Conservation (phyloP, 2,329 filamentous ascomycete species). For the Talaromyces sp. region DNA sequence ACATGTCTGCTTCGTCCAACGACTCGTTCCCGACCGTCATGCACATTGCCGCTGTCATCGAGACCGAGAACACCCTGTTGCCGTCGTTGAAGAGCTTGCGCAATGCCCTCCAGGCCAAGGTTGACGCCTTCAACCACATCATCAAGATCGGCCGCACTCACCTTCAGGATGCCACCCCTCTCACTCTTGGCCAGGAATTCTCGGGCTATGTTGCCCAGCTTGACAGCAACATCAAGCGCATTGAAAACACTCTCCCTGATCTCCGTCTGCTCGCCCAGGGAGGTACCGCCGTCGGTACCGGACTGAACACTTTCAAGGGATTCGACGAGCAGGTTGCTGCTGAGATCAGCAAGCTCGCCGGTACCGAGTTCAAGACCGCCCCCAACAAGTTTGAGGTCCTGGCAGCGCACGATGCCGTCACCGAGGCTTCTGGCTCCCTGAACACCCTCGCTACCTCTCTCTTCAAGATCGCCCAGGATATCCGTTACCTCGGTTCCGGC, state of each 20-base stretch:
- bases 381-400: slow-evolving; percentile 99
- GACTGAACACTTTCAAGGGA: slow-evolving; percentile 94
- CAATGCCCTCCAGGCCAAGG: slow-evolving; percentile 79
- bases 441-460: slow-evolving; percentile 90
- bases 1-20: slow-evolving; percentile 98
- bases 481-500: slow-evolving; percentile 92
- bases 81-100: slow-evolving; percentile 79
- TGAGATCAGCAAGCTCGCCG: slow-evolving; percentile 88
- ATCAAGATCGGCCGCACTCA: slow-evolving; percentile 99
- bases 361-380: slow-evolving; percentile 87
- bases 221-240: slow-evolving; percentile 80
- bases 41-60: slow-evolving; percentile 96
- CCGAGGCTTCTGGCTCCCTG: slow-evolving; percentile 87
- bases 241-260: slow-evolving; percentile 76
- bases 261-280: slow-evolving; percentile 86
- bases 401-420: slow-evolving; percentile 90
- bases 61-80: slow-evolving; percentile 79
- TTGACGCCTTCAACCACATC: slow-evolving; percentile 82
- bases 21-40: slow-evolving; percentile 99
- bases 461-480: slow-evolving; percentile 97
- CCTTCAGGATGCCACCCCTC: slow-evolving; percentile 91
- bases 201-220: slow-evolving; percentile 95
- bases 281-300: slow-evolving; percentile 93
- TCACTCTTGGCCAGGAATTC: slow-evolving; percentile 96
- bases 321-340: slow-evolving; percentile 90